phyloP scores from a whole-genome alignment of 129 eudicot species.

The Pseudognaphalium luteoalbum region DNA sequence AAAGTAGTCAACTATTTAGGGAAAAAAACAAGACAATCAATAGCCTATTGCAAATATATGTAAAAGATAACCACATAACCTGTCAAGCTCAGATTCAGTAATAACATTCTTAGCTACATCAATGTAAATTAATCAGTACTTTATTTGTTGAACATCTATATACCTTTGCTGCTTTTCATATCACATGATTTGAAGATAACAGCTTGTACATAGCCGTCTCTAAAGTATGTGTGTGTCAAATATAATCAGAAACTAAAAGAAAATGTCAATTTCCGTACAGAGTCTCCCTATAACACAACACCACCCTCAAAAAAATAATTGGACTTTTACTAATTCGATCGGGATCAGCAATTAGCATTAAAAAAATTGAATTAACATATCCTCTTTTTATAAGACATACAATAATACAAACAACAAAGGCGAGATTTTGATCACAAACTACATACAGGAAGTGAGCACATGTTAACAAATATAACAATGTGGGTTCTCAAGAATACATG shows the following conservation, averaged over 20 bases:
- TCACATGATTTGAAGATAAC: neutral
- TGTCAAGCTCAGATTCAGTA: neutral
- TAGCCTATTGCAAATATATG: neutral
- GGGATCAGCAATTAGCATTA: neutral
- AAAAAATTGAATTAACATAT: neutral
- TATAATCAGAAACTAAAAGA: neutral
- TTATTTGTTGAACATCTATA: too few species aligned
- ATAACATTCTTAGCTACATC: neutral
- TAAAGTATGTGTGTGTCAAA: neutral
- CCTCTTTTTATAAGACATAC: neutral
- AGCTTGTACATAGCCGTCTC: neutral
- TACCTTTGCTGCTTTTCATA: too few species aligned
- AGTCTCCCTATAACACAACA: neutral
- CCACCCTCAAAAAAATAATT: neutral
- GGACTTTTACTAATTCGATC: neutral
- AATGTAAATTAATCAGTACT: neutral
- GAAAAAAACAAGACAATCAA: neutral
- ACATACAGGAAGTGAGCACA: neutral
- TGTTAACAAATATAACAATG: neutral
- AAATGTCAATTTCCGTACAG: neutral
- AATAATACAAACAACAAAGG: neutral
- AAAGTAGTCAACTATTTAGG: constrained; percentile 6
- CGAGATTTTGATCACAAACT: neutral
- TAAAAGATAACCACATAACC: neutral
- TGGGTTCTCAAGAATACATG: neutral